Conservation (phyloP, 2,329 filamentous ascomycete species). For the Nigrospora oryzae region DNA sequence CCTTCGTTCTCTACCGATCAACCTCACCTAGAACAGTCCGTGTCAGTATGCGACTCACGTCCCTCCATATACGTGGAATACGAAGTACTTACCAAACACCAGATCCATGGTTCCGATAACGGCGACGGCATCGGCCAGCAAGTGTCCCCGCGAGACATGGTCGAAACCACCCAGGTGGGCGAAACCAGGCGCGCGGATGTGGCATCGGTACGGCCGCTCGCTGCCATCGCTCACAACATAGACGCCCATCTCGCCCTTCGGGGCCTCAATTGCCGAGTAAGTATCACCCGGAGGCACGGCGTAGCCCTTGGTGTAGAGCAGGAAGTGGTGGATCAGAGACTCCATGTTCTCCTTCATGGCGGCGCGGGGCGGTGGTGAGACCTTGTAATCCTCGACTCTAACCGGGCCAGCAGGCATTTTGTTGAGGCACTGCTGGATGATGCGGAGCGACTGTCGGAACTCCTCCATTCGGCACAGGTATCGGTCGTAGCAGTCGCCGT, state of each 20-base stretch:
- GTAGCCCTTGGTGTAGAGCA: slow-evolving; percentile 98
- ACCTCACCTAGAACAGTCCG: slow-evolving; percentile 43
- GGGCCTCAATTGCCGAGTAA: slow-evolving; percentile 97
- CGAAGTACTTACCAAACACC: slow-evolving; percentile 63
- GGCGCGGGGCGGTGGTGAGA: slow-evolving; percentile 85
- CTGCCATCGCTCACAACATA: slow-evolving; percentile 93
- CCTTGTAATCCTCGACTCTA: slow-evolving; percentile 97
- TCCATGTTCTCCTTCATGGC: slow-evolving; percentile 99
- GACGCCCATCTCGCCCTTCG: slow-evolving; percentile 99
- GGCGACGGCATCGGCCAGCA: slow-evolving; percentile 92
- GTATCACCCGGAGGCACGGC: slow-evolving; percentile 95
- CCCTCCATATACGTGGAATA: neutral
- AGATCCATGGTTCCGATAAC: slow-evolving; percentile 89
- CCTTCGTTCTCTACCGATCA: slow-evolving; percentile 37
- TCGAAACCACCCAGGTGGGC: slow-evolving; percentile 93
- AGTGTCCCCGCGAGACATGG: slow-evolving; percentile 82
- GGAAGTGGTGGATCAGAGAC: slow-evolving; percentile 96
- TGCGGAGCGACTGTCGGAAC: slow-evolving; percentile 95
- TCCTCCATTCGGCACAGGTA: slow-evolving; percentile 99
- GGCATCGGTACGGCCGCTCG: slow-evolving; percentile 94
- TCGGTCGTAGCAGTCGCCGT: slow-evolving; percentile 98
- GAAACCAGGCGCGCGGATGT: slow-evolving; percentile 94
- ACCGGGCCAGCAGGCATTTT: slow-evolving; percentile 95
- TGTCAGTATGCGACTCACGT: slow-evolving; percentile 20
- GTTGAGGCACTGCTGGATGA: slow-evolving; percentile 98